Evolutionary conservation across 805 yeast species (phyloP), one percentile per base, ranked within the genome.

Genomic region (Lachancea mirantina): DNA sequence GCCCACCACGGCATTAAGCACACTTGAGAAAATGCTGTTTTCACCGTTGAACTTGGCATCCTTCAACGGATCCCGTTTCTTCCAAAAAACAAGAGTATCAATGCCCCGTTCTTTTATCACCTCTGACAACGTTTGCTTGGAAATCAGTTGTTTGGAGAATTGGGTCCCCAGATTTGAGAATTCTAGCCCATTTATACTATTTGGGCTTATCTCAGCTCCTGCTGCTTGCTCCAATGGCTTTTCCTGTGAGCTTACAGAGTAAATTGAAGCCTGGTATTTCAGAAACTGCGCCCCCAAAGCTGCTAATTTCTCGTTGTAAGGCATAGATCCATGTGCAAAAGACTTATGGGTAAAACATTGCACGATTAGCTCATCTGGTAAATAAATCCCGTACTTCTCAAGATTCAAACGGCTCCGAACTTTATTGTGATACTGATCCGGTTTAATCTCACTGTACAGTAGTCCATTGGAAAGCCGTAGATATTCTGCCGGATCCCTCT

Each of bases 271-370:
- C 30, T 51, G 58, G 20, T 54, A 62, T 50, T 74, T 76, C 42
- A 80, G 56, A 46, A 77, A 61, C 50, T 78, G 79, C 22, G 70
- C 52, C 11, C 94, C 96, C 54, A 84, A 62, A 26, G 79, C 70
- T 13, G 84, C 68, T 47, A 89, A 65, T 56, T 80, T 82, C 55
- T 87, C 96, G 61, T 88, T 89, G 62, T 83, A 84, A 6, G 96
- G 96, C 47, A 78, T 76, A 41, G 72, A 65, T 7, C 95, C 96
- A 61, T 84, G 94, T 4, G 94, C 94, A 67, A 87, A 89, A 14
- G 95, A 84, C 62, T 89, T 89, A 63, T 89, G 96, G 5, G 96
- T 88, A 48, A 88, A 64, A 24, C 84, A 76, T 62, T 89, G 97
- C 40, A 85, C 64, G 14, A 80, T 61, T 38, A 80, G 45, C 5